Evolutionary conservation across 2,329 filamentous ascomycete genomes (phyloP).

Genomic region (Atkinsonella hypoxylon): DNA sequence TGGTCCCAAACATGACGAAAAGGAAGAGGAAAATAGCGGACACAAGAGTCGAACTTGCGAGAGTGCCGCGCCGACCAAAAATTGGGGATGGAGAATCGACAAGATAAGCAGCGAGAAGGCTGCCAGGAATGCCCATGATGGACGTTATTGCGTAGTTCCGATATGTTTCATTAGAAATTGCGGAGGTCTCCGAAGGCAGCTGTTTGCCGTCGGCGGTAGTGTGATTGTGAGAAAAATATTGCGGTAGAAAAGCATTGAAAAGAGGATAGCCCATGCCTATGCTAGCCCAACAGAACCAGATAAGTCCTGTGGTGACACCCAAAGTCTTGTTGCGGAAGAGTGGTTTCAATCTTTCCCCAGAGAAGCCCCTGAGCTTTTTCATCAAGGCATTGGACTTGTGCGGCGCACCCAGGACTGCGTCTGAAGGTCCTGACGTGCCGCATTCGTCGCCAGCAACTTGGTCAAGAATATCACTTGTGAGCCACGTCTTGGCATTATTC

Average conservation of each 20-base stretch:
- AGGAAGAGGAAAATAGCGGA: slow-evolving; percentile 59
- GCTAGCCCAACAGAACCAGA: slow-evolving; percentile 73
- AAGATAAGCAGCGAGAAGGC: slow-evolving; percentile 59
- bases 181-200: slow-evolving; percentile 20
- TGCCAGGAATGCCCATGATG: slow-evolving; percentile 64
- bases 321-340: slow-evolving; percentile 47
- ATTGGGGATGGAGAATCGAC: slow-evolving; percentile 52
- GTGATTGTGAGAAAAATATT: slow-evolving; percentile 57
- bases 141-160: slow-evolving; percentile 76
- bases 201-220: slow-evolving; percentile 15
- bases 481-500: slow-evolving; percentile 60
- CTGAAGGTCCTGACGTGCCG: slow-evolving; percentile 15
- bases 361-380: slow-evolving; percentile 54
- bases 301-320: slow-evolving; percentile 36
- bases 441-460: slow-evolving; percentile 36
- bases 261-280: slow-evolving; percentile 82
- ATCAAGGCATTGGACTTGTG: slow-evolving; percentile 32
- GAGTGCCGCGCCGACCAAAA: slow-evolving; percentile 59
- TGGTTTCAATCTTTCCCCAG: slow-evolving; percentile 51
- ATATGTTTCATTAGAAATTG: slow-evolving; percentile 45
- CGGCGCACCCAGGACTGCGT: slow-evolving; percentile 5
- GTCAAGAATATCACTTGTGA: slow-evolving; percentile 58
- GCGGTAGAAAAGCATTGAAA: slow-evolving; percentile 84
- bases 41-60: slow-evolving; percentile 54
- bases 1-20: slow-evolving; percentile 47